Percentiles rank a stretch among this genome's conserved stretches.
Evolutionary conservation across 805 yeast species (phyloP).

Genomic region (Torulaspora microellipsoides): DNA sequence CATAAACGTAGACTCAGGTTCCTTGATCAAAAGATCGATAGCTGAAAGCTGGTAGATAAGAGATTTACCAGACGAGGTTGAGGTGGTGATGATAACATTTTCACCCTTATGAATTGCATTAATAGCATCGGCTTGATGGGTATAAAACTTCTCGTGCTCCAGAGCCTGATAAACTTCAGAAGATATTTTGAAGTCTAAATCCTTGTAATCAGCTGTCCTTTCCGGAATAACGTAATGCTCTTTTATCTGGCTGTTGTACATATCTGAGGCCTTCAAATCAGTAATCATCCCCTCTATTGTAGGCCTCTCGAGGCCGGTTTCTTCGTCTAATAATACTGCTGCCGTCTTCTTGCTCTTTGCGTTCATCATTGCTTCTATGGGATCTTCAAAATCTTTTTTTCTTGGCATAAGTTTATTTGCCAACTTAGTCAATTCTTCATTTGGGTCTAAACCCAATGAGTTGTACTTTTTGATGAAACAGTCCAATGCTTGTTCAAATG

Average conservation of each 20-base stretch:
- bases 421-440: slow-evolving; percentile 35
- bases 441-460: slow-evolving; percentile 38
- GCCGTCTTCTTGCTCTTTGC: slow-evolving; percentile 21
- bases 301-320: slow-evolving; percentile 33
- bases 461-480: slow-evolving; percentile 35
- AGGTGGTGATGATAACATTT: slow-evolving; percentile 84
- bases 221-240: slow-evolving; percentile 45
- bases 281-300: slow-evolving; percentile 47
- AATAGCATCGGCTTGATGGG: slow-evolving; percentile 81
- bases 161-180: slow-evolving; percentile 52
- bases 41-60: slow-evolving; percentile 88
- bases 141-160: slow-evolving; percentile 50
- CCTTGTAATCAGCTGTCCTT: slow-evolving; percentile 43
- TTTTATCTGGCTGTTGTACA: slow-evolving; percentile 62
- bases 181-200: slow-evolving; percentile 43
- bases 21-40: slow-evolving; percentile 42
- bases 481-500: slow-evolving; percentile 43
- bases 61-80: slow-evolving; percentile 96
- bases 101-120: slow-evolving; percentile 50
- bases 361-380: slow-evolving; percentile 53
- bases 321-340: slow-evolving; percentile 27
- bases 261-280: slow-evolving; percentile 42
- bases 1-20: slow-evolving; percentile 56
- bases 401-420: slow-evolving; percentile 45
- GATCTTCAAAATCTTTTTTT: slow-evolving; percentile 50